Conservation (phyloP, 139 green algal species). For the Nannochloris sp. region DNA sequence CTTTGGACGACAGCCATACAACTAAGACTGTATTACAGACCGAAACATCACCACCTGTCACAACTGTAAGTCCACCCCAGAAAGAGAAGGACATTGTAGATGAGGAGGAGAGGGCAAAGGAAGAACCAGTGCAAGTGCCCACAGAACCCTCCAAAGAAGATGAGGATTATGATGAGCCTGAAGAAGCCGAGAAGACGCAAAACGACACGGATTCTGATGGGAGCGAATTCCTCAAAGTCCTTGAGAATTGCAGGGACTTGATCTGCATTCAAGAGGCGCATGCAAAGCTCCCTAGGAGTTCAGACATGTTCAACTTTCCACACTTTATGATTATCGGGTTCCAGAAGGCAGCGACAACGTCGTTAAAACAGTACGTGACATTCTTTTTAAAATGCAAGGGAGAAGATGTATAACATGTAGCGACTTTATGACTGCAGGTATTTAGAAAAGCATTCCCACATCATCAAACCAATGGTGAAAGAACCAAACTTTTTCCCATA, state of each 20-base stretch:
- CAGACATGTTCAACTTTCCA: constrained; percentile 3
- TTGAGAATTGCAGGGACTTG: neutral
- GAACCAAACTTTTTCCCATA: constrained; percentile 13
- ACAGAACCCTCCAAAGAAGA: too few relatives aligned
- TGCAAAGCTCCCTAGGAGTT: neutral
- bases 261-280: neutral
- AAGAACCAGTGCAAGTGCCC: too few relatives aligned
- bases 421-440: neutral
- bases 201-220: neutral
- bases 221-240: neutral
- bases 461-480: neutral
- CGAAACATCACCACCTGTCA: too few relatives aligned
- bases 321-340: constrained; percentile 9
- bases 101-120: too few relatives aligned
- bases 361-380: neutral
- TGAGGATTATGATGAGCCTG: too few relatives aligned
- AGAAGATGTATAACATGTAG: too few relatives aligned
- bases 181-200: neutral
- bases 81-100: too few relatives aligned
- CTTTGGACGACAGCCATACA: too few relatives aligned
- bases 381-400: too few relatives aligned
- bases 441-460: neutral
- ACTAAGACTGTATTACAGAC: too few relatives aligned
- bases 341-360: constrained; percentile 10
- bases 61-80: too few relatives aligned